Evolutionary conservation across 129 eudicot genomes (phyloP), one percentile per base, ranked within the genome.

Genomic region (Flaveria sonorensis): DNA sequence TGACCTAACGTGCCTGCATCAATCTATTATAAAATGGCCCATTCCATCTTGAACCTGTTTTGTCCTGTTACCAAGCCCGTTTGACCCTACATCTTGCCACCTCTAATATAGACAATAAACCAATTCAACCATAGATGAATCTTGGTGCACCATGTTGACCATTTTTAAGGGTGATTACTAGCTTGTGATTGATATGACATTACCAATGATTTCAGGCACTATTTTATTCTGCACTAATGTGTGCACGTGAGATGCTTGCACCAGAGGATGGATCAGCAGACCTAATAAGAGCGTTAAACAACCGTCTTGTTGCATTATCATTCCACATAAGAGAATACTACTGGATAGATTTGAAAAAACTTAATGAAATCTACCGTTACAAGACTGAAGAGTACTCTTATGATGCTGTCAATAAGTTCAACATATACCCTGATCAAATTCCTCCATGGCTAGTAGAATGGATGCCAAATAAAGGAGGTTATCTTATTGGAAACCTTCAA

Each of bases 381-480:
- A 88, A 89, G 70, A 91, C 95, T 0, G 92, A 91, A 71, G 97
- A 91, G 75, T 91, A 91, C 72, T 91, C 97, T 8, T 76, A 70
- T 36, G 95, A 88, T 61, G 97, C 95, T 12, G 86, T 84, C 32
- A 91, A 91, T 75, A 91, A 91, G 57, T 91, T 91, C 77, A 91
- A 91, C 68, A 89, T 91, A 67, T 88, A 88, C 80, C 95, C 95
- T 2, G 97, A 88, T 68, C 95, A 88, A 65, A 91, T 91, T 11
- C 61, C 87, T 13, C 88, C 86, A 13, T 91, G 92, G 92, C 68
- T 89, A 20, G 86, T 87, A 6, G 90, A 89, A 42, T 91, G 94
- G 92, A 91, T 91, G 85, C 97, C 97, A 12, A 73, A 81, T 20
- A 79, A 47, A 82, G 95, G 97, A 59, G 97, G 97, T n/a, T 91